Evolutionary conservation across 257 asterid species (phyloP).

Genomic region (Ajuga chamaepitys): DNA sequence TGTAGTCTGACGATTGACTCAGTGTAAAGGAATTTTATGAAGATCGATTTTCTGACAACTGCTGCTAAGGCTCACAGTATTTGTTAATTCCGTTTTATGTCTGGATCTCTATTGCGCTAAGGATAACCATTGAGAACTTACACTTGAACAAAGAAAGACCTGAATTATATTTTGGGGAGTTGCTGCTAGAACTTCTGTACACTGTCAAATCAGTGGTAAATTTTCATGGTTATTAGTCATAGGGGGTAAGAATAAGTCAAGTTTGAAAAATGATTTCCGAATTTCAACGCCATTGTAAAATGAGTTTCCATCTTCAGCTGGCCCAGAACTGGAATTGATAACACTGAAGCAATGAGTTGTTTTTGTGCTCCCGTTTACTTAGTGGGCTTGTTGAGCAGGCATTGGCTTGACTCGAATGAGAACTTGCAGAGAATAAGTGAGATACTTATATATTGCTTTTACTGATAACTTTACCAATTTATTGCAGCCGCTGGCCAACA

Average conservation of each 20-base stretch:
- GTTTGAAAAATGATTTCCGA: too few species aligned
- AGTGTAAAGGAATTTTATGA: neutral
- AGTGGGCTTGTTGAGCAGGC: too few species aligned
- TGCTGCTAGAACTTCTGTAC: too few species aligned
- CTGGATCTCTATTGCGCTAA: neutral
- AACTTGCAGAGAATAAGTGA: neutral
- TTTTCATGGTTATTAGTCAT: neutral
- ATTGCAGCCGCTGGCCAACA: constrained; percentile 94
- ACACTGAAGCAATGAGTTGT: neutral
- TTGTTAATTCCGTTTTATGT: neutral
- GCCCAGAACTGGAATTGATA: neutral
- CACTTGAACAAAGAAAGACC: neutral
- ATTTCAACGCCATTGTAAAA: too few species aligned
- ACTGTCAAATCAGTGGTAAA: neutral
- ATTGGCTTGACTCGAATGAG: neutral
- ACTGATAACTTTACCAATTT: neutral
- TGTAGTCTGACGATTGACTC: neutral
- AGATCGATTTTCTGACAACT: neutral
- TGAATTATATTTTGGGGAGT: neutral
- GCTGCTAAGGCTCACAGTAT: neutral
- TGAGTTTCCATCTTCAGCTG: neutral
- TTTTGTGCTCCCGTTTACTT: neutral
- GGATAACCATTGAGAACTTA: neutral
- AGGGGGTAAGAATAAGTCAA: too few species aligned
- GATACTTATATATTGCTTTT: neutral